phyloP scores from a whole-genome alignment of 2,329 filamentous ascomycete genomes.

The Aspergillus pseudotamarii region DNA sequence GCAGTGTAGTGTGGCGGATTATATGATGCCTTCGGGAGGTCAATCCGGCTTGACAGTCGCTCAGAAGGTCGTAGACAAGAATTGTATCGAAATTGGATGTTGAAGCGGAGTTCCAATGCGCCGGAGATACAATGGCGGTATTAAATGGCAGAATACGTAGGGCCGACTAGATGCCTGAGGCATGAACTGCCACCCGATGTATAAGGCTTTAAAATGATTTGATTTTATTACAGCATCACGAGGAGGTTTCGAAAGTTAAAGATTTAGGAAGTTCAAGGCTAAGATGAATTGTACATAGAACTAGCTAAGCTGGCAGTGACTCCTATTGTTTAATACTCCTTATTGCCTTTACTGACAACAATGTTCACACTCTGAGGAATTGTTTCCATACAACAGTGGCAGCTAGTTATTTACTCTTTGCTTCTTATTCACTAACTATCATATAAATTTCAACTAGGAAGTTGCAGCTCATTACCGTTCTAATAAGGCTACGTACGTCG shows the following conservation, averaged over 20 bases:
- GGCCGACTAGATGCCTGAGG: not conserved
- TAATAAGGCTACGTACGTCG: not conserved
- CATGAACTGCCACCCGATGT: not conserved
- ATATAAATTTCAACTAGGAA: not conserved
- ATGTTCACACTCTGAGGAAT: not conserved
- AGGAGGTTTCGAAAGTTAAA: not conserved
- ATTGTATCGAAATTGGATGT: conserved; percentile 8
- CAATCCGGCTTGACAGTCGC: not conserved
- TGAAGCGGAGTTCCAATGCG: conserved; percentile 16
- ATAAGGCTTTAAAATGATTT: not conserved
- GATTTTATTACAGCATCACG: not conserved
- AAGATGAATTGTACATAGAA: not conserved
- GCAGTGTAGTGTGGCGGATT: not conserved
- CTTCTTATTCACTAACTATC: not conserved
- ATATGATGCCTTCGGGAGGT: not conserved
- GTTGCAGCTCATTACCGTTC: no score
- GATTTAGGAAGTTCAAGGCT: not conserved
- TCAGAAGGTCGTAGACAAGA: conserved; percentile 4
- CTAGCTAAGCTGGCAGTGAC: not conserved
- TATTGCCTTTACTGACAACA: not conserved
- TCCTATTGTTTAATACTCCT: not conserved
- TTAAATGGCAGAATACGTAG: conserved; percentile 1
- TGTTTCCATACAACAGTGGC: not conserved
- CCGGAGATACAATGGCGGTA: conserved; percentile 15
- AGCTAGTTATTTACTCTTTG: not conserved